These are phyloP conservation scores for Tetrapisispora nanseiensis DNA, from an alignment of 805 yeast species.

Conservation along the genomic window DNA sequence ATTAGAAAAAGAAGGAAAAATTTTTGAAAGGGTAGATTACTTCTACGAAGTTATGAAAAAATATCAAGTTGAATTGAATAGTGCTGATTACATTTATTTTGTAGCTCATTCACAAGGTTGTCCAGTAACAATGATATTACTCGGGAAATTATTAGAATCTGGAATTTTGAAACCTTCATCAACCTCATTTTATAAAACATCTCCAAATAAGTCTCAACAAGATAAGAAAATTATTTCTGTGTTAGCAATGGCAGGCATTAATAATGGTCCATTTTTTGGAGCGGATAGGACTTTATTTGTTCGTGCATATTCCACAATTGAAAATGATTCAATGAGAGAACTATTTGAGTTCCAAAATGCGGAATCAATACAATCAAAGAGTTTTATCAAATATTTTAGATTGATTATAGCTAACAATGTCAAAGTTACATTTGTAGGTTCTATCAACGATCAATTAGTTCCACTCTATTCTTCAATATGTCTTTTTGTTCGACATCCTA, in stretches of 20 bases:
- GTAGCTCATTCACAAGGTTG: constrained; percentile 96
- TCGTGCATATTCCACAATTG: constrained; percentile 84
- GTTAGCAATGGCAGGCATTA: constrained; percentile 91
- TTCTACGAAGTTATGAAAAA: constrained; percentile 62
- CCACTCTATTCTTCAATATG: constrained; percentile 86
- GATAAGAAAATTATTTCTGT: constrained; percentile 48
- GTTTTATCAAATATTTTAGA: constrained; percentile 56
- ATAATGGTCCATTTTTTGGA: constrained; percentile 90
- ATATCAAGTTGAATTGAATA: constrained; percentile 42
- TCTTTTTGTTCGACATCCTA: constrained; percentile 77
- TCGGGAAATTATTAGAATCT: constrained; percentile 62
- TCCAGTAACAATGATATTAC: constrained; percentile 74
- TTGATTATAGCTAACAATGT: constrained; percentile 59
- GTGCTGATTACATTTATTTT: constrained; percentile 82
- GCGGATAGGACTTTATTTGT: constrained; percentile 77
- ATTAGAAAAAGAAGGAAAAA: constrained; percentile 85
- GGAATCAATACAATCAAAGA: constrained; percentile 60
- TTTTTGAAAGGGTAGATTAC: constrained; percentile 74
- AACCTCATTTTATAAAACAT: constrained; percentile 13
- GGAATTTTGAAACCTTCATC: constrained; percentile 35
- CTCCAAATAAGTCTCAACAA: constrained; percentile 5
- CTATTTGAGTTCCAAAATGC: constrained; percentile 80
- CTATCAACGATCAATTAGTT: constrained; percentile 87
- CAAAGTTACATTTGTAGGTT: constrained; percentile 74
- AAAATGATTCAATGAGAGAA: constrained; percentile 77